A percentile compares a stretch with the other conserved stretches of the same genome.
phyloP scores from a whole-genome alignment of 208 protist species.

The Porcisia deanei region DNA sequence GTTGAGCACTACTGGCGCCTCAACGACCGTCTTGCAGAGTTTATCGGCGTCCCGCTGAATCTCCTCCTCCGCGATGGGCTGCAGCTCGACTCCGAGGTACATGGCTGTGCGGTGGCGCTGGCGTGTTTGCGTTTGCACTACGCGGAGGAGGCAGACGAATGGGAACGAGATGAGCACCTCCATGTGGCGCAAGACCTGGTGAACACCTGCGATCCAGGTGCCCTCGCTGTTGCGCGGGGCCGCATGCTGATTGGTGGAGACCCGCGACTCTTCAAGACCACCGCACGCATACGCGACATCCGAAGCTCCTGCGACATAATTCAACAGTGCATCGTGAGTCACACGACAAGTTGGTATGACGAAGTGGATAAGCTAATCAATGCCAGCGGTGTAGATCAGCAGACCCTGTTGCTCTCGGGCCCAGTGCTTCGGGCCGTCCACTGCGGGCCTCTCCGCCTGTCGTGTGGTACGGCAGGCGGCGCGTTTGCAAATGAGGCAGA shows the following conservation, averaged over 20 bases:
- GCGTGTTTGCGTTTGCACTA: slow-evolving; percentile 80
- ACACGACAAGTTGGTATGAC: slow-evolving; percentile 59
- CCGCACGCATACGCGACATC: slow-evolving; percentile 50
- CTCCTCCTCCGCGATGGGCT: slow-evolving; percentile 48
- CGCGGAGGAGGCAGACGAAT: slow-evolving; percentile 67
- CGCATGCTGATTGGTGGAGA: slow-evolving; percentile 58
- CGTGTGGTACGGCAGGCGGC: slow-evolving; percentile 9
- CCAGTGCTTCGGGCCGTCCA: slow-evolving; percentile 48
- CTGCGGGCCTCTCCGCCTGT: slow-evolving; percentile 11
- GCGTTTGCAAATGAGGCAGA: slow-evolving; percentile 14
- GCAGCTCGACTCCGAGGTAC: slow-evolving; percentile 59
- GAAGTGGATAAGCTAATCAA: slow-evolving; percentile 41
- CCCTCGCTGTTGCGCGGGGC: slow-evolving; percentile 55
- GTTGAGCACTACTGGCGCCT: slow-evolving; percentile 80
- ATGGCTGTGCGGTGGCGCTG: slow-evolving; percentile 84
- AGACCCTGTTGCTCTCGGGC: slow-evolving; percentile 41
- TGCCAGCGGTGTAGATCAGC: slow-evolving; percentile 15
- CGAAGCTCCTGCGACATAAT: slow-evolving; percentile 67
- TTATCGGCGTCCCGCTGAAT: slow-evolving; percentile 59
- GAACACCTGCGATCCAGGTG: slow-evolving; percentile 35
- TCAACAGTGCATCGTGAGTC: slow-evolving; percentile 45
- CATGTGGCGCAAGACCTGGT: slow-evolving; percentile 54
- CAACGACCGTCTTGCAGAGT: slow-evolving; percentile 70
- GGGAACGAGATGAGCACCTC: slow-evolving; percentile 67
- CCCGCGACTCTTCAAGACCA: slow-evolving; percentile 35